Conservation (phyloP, 352 stramenopile species). For the Pythium sp. region DNA sequence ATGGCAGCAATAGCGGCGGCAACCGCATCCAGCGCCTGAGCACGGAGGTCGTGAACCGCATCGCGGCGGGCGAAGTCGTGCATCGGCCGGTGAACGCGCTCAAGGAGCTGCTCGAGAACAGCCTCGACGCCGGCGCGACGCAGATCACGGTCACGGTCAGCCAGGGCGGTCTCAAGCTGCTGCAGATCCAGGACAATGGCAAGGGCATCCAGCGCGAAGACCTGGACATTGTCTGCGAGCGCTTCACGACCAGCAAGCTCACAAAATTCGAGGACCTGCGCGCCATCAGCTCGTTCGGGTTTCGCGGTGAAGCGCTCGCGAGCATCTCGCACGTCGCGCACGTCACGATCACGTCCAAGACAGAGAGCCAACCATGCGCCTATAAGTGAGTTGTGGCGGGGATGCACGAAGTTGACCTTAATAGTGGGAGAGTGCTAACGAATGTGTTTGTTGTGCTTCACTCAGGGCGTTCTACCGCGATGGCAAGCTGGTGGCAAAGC, state of each 20-base stretch:
- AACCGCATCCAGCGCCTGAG: constrained; percentile 86
- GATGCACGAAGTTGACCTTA: neutral
- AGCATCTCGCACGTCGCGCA: constrained; percentile 95
- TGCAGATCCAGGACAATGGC: constrained; percentile 96
- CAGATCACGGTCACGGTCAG: constrained; percentile 75
- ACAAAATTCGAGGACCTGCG: constrained; percentile 93
- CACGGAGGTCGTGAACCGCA: constrained; percentile 93
- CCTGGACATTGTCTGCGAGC: constrained; percentile 94
- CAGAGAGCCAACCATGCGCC: constrained; percentile 63
- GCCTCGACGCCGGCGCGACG: constrained; percentile 93
- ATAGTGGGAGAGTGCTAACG: neutral
- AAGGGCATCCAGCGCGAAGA: constrained; percentile 91
- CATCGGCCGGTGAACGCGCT: constrained; percentile 93
- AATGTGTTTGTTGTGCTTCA: constrained; percentile 18
- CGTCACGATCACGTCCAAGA: constrained; percentile 90
- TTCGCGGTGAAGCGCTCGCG: constrained; percentile 97
- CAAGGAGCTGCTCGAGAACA: constrained; percentile 99
- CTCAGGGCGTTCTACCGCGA: constrained; percentile 90
- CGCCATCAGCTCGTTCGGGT: constrained; percentile 96
- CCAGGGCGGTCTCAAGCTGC: constrained; percentile 90
- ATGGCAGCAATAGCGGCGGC: constrained; percentile 1
- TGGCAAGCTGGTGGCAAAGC: constrained; percentile 80
- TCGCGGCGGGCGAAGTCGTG: constrained; percentile 94
- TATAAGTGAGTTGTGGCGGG: constrained; percentile 52
- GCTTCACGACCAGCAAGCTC: constrained; percentile 98